Evolutionary conservation across 768 basidiomycete genomes (phyloP).

Genomic region (Ramaria sp.): DNA sequence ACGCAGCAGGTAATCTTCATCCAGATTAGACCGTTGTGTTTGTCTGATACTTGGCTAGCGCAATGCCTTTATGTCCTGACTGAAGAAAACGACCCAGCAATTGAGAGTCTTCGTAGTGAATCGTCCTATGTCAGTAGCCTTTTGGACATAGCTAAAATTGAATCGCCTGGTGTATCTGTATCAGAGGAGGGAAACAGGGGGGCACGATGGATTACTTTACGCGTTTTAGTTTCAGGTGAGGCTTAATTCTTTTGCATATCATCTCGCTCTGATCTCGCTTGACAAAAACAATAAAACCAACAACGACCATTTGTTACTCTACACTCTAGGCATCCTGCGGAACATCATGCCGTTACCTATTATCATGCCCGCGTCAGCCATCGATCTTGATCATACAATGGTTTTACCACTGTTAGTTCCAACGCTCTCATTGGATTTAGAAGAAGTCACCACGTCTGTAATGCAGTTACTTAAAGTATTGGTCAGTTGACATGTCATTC

Average conservation of each 20-base stretch:
- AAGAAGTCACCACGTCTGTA: constrained; percentile 23
- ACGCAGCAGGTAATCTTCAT: constrained; percentile 58
- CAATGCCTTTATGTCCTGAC: constrained; percentile 90
- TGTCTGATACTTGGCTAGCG: constrained; percentile 32
- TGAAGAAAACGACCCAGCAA: constrained; percentile 77
- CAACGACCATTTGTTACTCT: background rate
- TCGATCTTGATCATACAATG: constrained; percentile 64
- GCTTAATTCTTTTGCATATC: background rate
- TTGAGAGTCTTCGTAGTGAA: constrained; percentile 51
- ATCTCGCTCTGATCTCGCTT: background rate
- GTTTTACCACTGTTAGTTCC: constrained; percentile 62
- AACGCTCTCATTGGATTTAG: constrained; percentile 38
- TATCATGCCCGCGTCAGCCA: constrained; percentile 45
- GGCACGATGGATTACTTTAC: constrained; percentile 40
- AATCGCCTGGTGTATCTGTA: constrained; percentile 14
- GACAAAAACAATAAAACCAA: too few relatives aligned
- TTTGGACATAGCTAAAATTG: constrained; percentile 43
- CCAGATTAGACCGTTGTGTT: background rate
- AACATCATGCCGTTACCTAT: constrained; percentile 71
- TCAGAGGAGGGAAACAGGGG: constrained; percentile 27
- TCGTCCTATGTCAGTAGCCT: constrained; percentile 55
- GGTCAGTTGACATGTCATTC: constrained; percentile 3
- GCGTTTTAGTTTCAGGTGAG: constrained; percentile 62
- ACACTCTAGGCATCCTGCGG: constrained; percentile 50
- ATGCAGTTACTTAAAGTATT: constrained; percentile 42